Conservation (phyloP, 345 rosid genomes). For the Rhodamnia rubescens region DNA sequence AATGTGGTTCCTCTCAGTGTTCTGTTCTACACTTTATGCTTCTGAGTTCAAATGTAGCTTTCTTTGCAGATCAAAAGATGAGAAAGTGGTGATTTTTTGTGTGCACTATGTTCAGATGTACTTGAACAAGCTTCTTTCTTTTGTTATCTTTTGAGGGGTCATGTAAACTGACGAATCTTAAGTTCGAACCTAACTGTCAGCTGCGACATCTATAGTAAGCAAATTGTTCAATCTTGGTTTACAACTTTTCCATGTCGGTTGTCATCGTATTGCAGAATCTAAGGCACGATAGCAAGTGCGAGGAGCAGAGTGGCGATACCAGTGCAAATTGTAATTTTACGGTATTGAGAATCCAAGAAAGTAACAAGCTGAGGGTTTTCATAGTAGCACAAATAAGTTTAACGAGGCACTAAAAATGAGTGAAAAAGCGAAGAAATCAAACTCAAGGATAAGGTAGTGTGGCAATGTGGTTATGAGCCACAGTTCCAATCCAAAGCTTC, state of each 20-base stretch:
- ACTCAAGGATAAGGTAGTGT: slow-evolving; percentile 52
- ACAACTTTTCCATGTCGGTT: not conserved
- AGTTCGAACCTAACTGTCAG: not conserved
- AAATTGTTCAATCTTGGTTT: not conserved
- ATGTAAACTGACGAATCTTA: not conserved
- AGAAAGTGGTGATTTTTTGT: not conserved
- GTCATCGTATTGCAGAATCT: not conserved
- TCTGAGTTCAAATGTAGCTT: not conserved
- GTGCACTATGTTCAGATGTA: not conserved
- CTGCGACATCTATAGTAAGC: not conserved
- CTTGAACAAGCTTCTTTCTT: not conserved
- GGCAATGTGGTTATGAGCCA: slow-evolving; percentile 93
- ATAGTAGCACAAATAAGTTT: not conserved
- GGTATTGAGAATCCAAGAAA: not conserved
- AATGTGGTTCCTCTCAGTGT: not conserved
- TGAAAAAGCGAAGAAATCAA: not conserved
- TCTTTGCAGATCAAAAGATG: not conserved
- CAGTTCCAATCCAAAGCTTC: slow-evolving; percentile 95
- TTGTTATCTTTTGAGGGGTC: not conserved
- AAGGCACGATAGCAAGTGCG: not conserved
- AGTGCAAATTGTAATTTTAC: not conserved
- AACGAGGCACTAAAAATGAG: not conserved
- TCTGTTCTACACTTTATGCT: not conserved
- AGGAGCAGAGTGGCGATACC: not conserved
- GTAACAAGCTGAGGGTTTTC: not conserved